phyloP scores from a whole-genome alignment of 169 alveolate genomes.

The Plasmodium cynomolgi region DNA sequence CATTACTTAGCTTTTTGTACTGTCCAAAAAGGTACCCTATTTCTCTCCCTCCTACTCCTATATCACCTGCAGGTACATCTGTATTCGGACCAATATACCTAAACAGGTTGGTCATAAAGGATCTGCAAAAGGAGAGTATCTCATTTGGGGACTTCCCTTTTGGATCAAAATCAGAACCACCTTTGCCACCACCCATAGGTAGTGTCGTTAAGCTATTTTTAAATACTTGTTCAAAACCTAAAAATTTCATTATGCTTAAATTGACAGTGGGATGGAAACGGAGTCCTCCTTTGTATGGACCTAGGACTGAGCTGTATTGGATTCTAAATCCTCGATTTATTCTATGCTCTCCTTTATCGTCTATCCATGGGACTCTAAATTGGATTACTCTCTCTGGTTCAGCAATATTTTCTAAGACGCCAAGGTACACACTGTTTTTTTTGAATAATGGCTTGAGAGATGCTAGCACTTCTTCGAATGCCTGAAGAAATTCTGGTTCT shows the following conservation, averaged over 20 bases:
- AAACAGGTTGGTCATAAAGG: conserved; percentile 84
- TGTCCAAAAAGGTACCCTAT: conserved; percentile 91
- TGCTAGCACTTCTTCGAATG: conserved; percentile 77
- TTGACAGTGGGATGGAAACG: conserved; percentile 89
- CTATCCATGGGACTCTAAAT: conserved; percentile 86
- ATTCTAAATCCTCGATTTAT: conserved; percentile 88
- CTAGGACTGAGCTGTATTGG: conserved; percentile 87
- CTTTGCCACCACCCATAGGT: conserved; percentile 92
- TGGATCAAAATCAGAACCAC: conserved; percentile 92
- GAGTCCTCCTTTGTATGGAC: conserved; percentile 92
- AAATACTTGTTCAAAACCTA: conserved; percentile 90
- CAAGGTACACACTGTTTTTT: conserved; percentile 78
- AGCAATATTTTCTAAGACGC: conserved; percentile 79
- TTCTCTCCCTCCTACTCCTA: conserved; percentile 90
- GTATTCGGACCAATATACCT: conserved; percentile 88
- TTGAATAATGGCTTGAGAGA: conserved; percentile 77
- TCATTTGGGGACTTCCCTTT: conserved; percentile 88
- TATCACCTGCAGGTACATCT: conserved; percentile 93
- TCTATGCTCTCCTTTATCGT: conserved; percentile 84
- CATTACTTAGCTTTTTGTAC: conserved; percentile 82
- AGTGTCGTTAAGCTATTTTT: conserved; percentile 89
- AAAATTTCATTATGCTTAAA: conserved; percentile 86
- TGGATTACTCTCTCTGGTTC: conserved; percentile 86
- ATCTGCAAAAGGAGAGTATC: conserved; percentile 85
- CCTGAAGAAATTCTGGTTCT: conserved; percentile 67